Conservation (phyloP, 176 grass and related monocot genomes). For the Cenchrus fungigraminus region DNA sequence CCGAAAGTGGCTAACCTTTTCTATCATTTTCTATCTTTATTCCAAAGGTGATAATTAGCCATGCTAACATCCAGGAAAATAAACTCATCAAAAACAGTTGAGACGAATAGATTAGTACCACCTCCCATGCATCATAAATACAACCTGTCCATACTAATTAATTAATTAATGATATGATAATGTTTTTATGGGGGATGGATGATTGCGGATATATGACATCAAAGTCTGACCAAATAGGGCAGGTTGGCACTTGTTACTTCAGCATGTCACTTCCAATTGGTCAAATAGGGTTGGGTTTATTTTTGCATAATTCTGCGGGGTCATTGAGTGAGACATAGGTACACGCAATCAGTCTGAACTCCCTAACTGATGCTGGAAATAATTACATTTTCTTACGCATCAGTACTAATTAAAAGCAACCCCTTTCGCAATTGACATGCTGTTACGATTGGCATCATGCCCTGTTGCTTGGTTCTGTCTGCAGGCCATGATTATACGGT, state of each 20-base stretch:
- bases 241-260: slow-evolving; percentile 31
- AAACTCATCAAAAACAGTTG: slow-evolving; percentile 41
- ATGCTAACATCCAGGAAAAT: slow-evolving; percentile 37
- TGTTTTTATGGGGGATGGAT: background rate
- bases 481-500: slow-evolving; percentile 18
- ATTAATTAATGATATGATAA: background rate
- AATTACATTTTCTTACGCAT: slow-evolving; percentile 7
- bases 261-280: slow-evolving; percentile 24
- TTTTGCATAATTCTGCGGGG: background rate
- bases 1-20: slow-evolving; percentile 83
- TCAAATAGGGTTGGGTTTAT: background rate
- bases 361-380: background rate
- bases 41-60: slow-evolving; percentile 48
- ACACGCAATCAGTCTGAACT: background rate
- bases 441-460: slow-evolving; percentile 29
- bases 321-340: slow-evolving; percentile 3
- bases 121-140: background rate
- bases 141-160: background rate
- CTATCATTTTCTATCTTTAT: slow-evolving; percentile 83
- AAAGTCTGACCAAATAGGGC: background rate
- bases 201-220: background rate
- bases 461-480: slow-evolving; percentile 12
- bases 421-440: slow-evolving; percentile 35
- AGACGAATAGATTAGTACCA: background rate
- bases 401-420: background rate